These are phyloP conservation scores for Lentinula sp. DNA, from an alignment of 768 basidiomycete species.

Conservation along the genomic window DNA sequence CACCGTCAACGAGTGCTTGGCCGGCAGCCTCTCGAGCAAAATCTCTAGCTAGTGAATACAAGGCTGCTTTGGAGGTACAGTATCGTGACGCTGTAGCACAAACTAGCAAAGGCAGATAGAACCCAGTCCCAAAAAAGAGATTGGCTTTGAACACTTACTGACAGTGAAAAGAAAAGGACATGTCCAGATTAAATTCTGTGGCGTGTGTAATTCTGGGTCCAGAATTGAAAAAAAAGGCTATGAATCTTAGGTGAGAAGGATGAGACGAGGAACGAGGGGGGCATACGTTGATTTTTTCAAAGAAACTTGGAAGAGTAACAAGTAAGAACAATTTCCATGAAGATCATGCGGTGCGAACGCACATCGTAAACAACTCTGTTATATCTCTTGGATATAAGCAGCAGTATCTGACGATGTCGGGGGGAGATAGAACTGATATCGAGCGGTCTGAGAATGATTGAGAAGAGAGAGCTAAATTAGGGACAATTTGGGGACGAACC, in stretches of 20 bases:
- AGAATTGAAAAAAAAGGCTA: conserved; percentile 56
- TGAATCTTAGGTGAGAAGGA: conserved; percentile 8
- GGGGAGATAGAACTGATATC: conserved; percentile 19
- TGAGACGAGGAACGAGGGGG: background rate
- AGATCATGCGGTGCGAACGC: conserved; percentile 13
- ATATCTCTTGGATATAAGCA: conserved; percentile 47
- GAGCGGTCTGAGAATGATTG: background rate
- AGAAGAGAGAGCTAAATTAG: conserved; percentile 3
- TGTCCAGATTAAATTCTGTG: conserved; percentile 44
- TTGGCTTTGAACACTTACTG: conserved; percentile 30
- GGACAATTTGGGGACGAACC: conserved; percentile 18
- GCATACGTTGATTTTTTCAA: conserved; percentile 47
- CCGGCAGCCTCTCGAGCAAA: conserved; percentile 60
- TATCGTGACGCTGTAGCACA: conserved; percentile 68
- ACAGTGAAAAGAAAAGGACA: conserved; percentile 59
- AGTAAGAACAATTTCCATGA: background rate
- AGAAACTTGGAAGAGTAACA: conserved; percentile 30
- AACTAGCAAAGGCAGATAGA: conserved; percentile 29
- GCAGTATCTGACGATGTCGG: conserved; percentile 43
- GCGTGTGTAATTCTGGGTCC: conserved; percentile 51
- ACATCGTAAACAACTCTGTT: conserved; percentile 47
- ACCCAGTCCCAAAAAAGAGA: background rate
- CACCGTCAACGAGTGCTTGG: conserved; percentile 52
- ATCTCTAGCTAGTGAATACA: conserved; percentile 54
- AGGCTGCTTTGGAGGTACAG: conserved; percentile 46